Evolutionary conservation across 257 asterid species (phyloP), one percentile per base, ranked within the genome.

Genomic region (Handroanthus guayacan): DNA sequence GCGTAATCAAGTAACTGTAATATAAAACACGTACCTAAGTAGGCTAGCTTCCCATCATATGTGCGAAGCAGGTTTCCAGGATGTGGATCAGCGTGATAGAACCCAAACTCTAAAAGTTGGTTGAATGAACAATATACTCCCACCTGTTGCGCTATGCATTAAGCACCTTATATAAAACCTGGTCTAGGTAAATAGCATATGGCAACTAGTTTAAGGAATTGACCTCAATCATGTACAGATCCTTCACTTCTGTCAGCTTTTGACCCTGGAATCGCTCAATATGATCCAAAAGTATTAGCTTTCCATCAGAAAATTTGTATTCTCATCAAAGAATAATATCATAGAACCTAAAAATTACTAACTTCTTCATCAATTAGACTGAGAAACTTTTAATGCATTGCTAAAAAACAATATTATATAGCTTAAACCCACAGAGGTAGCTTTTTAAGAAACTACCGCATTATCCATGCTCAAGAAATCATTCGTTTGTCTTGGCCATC

Each of bases 51-150:
- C 82, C 98, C 96, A 74, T 95, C 99, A 79, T 84, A 81, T 65
- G 99, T 95, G 70, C 97, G 97, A 62, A 95, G 89, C 43, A 95
- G 86, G 88, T 92, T 95, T 78, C 99, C 99, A 80, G 98, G 98
- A 87, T 95, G 99, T 69, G 99, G 99, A 92, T 95, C 99, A 73
- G 99, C 99, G 72, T 95, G 99, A 82, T 95, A 95, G 85, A 95
- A 95, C 43, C 99, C 99, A 85, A 55, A 77, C 86, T 92, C 98
- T 65, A 95, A 89, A 86, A 95, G 99, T 86, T 95, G 99, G 86
- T 92, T 95, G 85, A 92, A 95, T 13, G 99, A 95, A 80, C 99
- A 95, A 84, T 95, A 95, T 67, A 95, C 99, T 78, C 99, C 99
- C 66, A 95, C 94, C 98, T 95, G 89, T 69, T 79, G 31, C 77